phyloP scores from a whole-genome alignment of 129 eudicot species.

The Lactuca sativa region DNA sequence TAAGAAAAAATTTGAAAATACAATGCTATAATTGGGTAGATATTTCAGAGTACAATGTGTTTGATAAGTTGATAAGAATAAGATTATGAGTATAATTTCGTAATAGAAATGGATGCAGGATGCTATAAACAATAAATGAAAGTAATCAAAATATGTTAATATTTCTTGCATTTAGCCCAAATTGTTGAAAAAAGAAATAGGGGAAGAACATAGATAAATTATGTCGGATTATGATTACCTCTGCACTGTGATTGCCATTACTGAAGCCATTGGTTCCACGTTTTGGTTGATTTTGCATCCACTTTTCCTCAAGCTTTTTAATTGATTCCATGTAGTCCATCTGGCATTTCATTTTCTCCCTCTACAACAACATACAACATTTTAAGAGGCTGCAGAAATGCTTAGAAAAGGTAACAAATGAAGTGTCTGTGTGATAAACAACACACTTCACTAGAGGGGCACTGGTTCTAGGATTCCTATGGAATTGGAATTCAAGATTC shows the following conservation, averaged over 20 bases:
- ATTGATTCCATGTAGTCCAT: constrained; percentile 99
- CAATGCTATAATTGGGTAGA: too few relatives aligned
- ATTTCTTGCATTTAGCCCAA: neutral
- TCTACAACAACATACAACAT: constrained; percentile 42
- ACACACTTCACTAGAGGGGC: neutral
- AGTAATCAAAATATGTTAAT: neutral
- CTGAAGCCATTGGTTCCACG: constrained; percentile 54
- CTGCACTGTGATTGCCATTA: constrained; percentile 41
- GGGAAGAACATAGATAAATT: neutral
- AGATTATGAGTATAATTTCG: too few relatives aligned
- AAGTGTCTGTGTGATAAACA: neutral
- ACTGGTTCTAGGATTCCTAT: too few relatives aligned
- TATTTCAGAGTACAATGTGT: too few relatives aligned
- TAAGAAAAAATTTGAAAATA: too few relatives aligned
- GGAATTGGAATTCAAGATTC: neutral
- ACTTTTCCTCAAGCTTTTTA: constrained; percentile 95
- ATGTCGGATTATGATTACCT: constrained; percentile 45
- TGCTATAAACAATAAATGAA: too few relatives aligned
- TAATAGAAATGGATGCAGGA: too few relatives aligned
- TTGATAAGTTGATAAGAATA: too few relatives aligned
- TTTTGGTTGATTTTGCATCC: constrained; percentile 74
- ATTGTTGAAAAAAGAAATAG: neutral
- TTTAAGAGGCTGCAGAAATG: constrained; percentile 9
- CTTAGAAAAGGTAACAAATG: constrained; percentile 10
- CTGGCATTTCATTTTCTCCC: constrained; percentile 93